Conservation (phyloP, 2,329 filamentous ascomycete species). For the Apiospora saccharicola region DNA sequence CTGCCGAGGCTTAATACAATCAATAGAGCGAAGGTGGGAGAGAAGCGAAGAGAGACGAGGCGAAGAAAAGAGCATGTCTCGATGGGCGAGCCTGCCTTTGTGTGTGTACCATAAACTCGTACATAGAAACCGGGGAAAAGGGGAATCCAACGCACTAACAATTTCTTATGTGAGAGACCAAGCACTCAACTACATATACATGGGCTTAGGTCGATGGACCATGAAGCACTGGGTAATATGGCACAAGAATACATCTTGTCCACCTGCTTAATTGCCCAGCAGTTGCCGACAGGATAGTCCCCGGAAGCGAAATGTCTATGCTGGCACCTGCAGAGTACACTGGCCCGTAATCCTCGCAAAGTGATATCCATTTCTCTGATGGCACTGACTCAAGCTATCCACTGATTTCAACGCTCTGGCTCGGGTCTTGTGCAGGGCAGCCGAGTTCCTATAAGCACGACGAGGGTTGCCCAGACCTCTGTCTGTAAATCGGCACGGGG, state of each 20-base stretch:
- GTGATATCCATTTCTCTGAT: too few species aligned
- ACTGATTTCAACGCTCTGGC: too few species aligned
- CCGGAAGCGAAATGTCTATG: too few species aligned
- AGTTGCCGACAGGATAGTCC: too few species aligned
- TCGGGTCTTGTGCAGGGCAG: too few species aligned
- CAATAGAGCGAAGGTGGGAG: constrained; percentile 6
- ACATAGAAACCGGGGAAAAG: background rate
- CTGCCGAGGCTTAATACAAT: constrained; percentile 24
- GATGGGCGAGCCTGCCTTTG: background rate
- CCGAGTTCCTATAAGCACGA: too few species aligned
- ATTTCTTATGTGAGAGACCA: background rate
- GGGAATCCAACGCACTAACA: background rate
- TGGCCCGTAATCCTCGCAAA: too few species aligned
- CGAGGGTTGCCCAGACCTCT: too few species aligned
- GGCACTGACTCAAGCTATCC: too few species aligned
- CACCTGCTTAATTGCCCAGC: background rate
- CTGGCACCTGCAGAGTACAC: too few species aligned
- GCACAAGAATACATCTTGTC: background rate
- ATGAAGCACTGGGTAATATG: background rate
- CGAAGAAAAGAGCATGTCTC: constrained; percentile 4
- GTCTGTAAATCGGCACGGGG: too few species aligned
- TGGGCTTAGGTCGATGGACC: background rate
- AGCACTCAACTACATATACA: background rate
- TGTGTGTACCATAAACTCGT: constrained; percentile 13
- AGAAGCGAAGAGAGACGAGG: background rate